Conservation (phyloP, 75 land plant genomes). For the Isoetes taiwanensis region DNA sequence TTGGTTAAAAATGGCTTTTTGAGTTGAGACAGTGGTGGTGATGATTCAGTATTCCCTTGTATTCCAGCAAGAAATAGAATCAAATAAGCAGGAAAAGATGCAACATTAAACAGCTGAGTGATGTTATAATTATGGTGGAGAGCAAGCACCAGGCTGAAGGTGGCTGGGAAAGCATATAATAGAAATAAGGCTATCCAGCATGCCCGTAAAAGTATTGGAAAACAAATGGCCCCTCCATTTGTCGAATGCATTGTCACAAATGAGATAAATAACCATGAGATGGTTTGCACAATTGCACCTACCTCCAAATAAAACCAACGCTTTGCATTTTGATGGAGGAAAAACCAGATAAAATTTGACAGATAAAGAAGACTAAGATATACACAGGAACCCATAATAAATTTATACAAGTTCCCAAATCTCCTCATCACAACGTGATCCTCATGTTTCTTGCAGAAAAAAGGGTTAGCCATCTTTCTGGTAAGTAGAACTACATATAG, state of each 20-base stretch:
- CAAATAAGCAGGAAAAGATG: not conserved
- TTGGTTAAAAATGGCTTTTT: slow-evolving; percentile 8
- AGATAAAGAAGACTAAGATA: no score
- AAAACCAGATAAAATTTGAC: no score
- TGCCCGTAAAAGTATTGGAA: not conserved
- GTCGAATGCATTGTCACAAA: not conserved
- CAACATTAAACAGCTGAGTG: not conserved
- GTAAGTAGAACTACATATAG: no score
- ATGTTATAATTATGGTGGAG: no score
- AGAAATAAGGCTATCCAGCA: not conserved
- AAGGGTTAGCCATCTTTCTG: no score
- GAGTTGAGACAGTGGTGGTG: slow-evolving; percentile 29
- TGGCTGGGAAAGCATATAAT: not conserved
- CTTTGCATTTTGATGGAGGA: no score
- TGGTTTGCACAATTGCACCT: not conserved
- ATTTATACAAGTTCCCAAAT: no score
- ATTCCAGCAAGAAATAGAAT: not conserved
- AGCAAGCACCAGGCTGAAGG: not conserved
- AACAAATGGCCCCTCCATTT: not conserved
- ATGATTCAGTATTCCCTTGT: not conserved
- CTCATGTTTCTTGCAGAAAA: no score
- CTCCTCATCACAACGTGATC: no score
- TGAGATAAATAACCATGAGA: not conserved
- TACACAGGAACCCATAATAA: no score
- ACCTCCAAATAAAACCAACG: no score